Conservation (phyloP, 176 grass and related monocot species). For the Raddia distichophylla region DNA sequence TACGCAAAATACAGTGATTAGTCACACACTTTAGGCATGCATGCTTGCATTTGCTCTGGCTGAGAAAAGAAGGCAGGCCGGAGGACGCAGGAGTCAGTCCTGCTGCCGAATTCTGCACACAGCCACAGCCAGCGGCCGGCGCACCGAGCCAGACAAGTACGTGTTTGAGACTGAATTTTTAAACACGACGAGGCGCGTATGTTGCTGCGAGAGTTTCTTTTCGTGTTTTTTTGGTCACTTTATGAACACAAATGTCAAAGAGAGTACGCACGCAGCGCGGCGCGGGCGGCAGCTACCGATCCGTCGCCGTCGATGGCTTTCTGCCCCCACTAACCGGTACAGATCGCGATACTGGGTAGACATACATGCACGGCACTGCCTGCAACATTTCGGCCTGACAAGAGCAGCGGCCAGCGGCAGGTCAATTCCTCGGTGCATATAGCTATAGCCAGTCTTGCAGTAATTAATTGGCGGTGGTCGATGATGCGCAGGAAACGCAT, state of each 20-base stretch:
- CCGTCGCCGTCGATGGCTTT: conserved; percentile 65
- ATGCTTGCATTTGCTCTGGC: background rate
- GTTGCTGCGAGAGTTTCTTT: background rate
- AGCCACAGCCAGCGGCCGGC: background rate
- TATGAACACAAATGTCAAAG: conserved; percentile 55
- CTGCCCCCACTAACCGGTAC: conserved; percentile 67
- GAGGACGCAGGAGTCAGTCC: conserved; percentile 24
- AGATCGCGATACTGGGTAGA: conserved; percentile 25
- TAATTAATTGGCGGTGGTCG: background rate
- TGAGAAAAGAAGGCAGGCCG: conserved; percentile 20
- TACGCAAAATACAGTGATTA: conserved; percentile 16
- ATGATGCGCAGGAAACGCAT: background rate
- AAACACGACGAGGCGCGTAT: background rate
- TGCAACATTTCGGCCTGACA: background rate
- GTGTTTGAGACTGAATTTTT: conserved; percentile 13
- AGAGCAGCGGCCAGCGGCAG: conserved; percentile 13
- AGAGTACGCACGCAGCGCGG: background rate
- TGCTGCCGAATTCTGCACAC: conserved; percentile 44
- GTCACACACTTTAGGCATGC: conserved; percentile 2
- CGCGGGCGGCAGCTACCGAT: background rate
- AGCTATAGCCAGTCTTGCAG: background rate
- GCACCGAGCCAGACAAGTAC: conserved; percentile 20
- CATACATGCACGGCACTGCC: background rate
- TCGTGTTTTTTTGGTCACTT: conserved; percentile 21
- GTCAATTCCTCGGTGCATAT: conserved; percentile 11